Conservation (phyloP, 2,329 filamentous ascomycete species). For the Verticillium alfalfae region DNA sequence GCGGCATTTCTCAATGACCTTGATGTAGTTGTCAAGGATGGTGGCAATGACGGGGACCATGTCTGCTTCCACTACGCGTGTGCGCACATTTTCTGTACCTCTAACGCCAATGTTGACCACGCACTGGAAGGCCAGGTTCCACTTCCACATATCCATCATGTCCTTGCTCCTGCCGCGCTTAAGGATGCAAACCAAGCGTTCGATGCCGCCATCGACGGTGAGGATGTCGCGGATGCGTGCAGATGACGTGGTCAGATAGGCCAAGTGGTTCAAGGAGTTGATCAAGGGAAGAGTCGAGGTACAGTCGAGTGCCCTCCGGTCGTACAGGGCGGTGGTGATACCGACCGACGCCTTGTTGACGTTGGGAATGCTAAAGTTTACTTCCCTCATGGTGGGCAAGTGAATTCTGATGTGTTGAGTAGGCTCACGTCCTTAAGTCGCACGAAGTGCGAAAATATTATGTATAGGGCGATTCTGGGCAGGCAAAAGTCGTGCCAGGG, state of each 20-base stretch:
- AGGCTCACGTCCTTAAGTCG: background rate
- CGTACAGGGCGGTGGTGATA: constrained; percentile 97
- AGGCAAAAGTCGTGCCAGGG: background rate
- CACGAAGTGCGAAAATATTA: background rate
- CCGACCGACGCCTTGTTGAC: constrained; percentile 99
- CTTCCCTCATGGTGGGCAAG: constrained; percentile 81
- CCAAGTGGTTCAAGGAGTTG: constrained; percentile 97
- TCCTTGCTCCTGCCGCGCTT: constrained; percentile 96
- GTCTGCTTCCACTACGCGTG: constrained; percentile 93
- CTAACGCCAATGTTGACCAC: constrained; percentile 98
- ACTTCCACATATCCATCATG: constrained; percentile 99
- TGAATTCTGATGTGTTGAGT: constrained; percentile 3
- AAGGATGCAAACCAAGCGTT: constrained; percentile 92
- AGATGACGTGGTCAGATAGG: constrained; percentile 96
- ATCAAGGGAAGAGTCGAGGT: constrained; percentile 96
- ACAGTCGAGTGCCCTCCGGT: constrained; percentile 94
- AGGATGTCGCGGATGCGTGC: constrained; percentile 96
- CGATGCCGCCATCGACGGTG: constrained; percentile 97
- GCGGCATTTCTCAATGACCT: constrained; percentile 86
- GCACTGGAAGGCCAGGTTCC: constrained; percentile 98
- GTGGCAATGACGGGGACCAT: constrained; percentile 99
- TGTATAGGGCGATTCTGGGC: background rate
- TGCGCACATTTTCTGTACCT: constrained; percentile 89
- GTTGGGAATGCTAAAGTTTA: constrained; percentile 99
- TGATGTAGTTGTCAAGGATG: constrained; percentile 97